phyloP scores from a whole-genome alignment of 345 rosid species.

The Gossypioides kirkii region DNA sequence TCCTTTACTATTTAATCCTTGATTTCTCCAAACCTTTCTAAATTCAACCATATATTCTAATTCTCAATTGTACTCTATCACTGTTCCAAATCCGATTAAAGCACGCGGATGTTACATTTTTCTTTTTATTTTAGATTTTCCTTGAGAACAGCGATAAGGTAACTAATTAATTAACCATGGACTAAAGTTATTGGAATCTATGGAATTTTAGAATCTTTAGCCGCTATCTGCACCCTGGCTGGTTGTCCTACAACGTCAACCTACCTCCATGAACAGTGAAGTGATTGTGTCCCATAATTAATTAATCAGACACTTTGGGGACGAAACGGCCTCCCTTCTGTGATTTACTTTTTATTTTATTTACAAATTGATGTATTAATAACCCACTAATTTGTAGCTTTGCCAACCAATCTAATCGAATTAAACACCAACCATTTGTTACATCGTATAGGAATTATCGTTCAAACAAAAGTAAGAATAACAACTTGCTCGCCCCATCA shows the following conservation, averaged over 20 bases:
- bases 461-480: background rate
- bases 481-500: background rate
- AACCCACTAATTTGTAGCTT: background rate
- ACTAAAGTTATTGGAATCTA: background rate
- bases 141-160: background rate
- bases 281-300: background rate
- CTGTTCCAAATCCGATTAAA: too few species aligned
- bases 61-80: too few species aligned
- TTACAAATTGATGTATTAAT: background rate
- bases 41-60: too few species aligned
- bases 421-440: background rate
- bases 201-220: background rate
- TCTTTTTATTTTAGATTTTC: too few species aligned
- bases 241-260: background rate
- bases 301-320: background rate
- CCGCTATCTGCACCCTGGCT: background rate
- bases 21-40: too few species aligned
- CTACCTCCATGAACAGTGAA: background rate
- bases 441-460: background rate
- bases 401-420: background rate
- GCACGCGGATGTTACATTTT: too few species aligned
- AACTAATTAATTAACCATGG: background rate
- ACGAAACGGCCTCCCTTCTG: background rate
- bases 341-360: background rate
- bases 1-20: too few species aligned